phyloP scores from a whole-genome alignment of 139 green algal species.

The Chlorella sorokiniana region DNA sequence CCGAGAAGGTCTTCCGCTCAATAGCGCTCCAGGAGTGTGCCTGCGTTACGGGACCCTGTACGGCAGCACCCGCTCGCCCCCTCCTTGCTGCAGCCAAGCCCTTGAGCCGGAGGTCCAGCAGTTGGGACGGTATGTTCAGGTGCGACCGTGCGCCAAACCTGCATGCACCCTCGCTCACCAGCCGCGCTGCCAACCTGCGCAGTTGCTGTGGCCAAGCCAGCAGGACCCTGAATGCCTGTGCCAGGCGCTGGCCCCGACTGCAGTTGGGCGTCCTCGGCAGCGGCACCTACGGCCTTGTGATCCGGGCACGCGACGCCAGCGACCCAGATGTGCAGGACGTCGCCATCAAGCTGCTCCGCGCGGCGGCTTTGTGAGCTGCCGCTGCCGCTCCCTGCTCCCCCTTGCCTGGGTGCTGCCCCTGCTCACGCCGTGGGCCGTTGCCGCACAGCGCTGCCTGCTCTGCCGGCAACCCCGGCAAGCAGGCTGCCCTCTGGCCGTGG shows the following conservation, averaged over 20 bases:
- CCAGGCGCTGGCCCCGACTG: background rate
- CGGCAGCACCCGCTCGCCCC: background rate
- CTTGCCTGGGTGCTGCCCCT: background rate
- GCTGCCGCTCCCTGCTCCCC: background rate
- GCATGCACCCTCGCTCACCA: background rate
- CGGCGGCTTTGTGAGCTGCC: conserved; percentile 49
- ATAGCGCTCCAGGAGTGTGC: too few relatives aligned
- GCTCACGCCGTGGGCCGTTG: background rate
- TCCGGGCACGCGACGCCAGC: conserved; percentile 43
- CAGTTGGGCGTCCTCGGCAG: conserved; percentile 43
- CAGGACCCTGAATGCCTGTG: background rate
- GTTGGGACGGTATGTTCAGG: conserved; percentile 32
- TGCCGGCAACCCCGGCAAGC: background rate
- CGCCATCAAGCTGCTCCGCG: conserved; percentile 57
- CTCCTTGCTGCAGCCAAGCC: background rate
- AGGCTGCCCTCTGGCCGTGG: too few relatives aligned
- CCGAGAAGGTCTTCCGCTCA: too few relatives aligned
- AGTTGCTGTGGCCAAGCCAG: background rate
- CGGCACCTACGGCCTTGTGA: conserved; percentile 51
- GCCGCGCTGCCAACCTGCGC: background rate
- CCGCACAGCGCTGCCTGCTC: background rate
- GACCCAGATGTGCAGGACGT: conserved; percentile 34
- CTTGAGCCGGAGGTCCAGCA: conserved; percentile 17
- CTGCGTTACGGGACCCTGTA: too few relatives aligned
- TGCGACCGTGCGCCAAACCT: background rate